Conservation (phyloP, 305 asterid species). For the Plantago coronopus region DNA sequence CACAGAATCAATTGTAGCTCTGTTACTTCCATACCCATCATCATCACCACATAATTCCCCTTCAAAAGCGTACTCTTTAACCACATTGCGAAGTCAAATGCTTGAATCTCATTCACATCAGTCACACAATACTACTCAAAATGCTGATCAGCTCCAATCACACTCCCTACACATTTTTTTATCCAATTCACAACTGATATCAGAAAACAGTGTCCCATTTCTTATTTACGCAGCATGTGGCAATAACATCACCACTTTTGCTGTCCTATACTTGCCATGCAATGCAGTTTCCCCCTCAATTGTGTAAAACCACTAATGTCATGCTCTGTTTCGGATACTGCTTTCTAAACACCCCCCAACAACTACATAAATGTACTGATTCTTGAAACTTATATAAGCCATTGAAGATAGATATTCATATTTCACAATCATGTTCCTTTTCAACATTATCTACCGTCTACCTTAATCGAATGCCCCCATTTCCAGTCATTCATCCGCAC, state of each 20-base stretch:
- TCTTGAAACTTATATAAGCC: slow-evolving; percentile 53
- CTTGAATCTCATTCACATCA: slow-evolving; percentile 33
- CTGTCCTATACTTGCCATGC: slow-evolving; percentile 32
- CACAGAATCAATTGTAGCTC: slow-evolving; percentile 46
- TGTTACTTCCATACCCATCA: slow-evolving; percentile 56
- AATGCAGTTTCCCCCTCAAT: slow-evolving; percentile 44
- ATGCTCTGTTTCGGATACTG: slow-evolving; percentile 46
- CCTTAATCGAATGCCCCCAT: slow-evolving; percentile 40
- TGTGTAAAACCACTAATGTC: slow-evolving; percentile 42
- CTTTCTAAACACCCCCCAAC: slow-evolving; percentile 51
- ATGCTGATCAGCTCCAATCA: too few species aligned
- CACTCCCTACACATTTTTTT: too few species aligned
- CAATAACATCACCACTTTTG: slow-evolving; percentile 37
- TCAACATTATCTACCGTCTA: slow-evolving; percentile 44
- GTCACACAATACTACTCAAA: slow-evolving; percentile 26
- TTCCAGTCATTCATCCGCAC: slow-evolving; percentile 24
- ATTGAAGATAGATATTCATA: slow-evolving; percentile 40
- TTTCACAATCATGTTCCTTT: slow-evolving; percentile 38
- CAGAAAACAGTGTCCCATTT: slow-evolving; percentile 48
- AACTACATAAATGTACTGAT: slow-evolving; percentile 41
- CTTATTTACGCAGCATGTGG: slow-evolving; percentile 56
- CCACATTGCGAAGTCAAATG: slow-evolving; percentile 53
- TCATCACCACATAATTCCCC: slow-evolving; percentile 43
- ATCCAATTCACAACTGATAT: slow-evolving; percentile 35
- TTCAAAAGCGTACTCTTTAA: slow-evolving; percentile 33